Evolutionary conservation across 164 flowering plant genomes (phyloP).

Genomic region (Umbellularia californica): DNA sequence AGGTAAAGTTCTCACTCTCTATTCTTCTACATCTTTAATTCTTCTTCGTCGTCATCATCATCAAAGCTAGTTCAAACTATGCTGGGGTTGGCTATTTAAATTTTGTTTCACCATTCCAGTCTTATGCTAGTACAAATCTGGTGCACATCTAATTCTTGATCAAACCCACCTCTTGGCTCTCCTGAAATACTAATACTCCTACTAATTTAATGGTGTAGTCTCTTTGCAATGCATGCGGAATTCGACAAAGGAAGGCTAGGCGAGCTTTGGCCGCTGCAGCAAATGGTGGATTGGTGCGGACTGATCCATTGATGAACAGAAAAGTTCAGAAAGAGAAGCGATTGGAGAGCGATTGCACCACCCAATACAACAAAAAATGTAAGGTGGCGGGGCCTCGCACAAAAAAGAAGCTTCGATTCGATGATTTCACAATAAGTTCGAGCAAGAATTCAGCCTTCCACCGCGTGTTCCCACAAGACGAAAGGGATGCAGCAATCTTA

Average conservation of each 20-base stretch:
- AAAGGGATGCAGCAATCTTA: conserved; percentile 87
- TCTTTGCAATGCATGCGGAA: conserved; percentile 87
- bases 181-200: not conserved
- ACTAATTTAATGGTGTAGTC: conserved; percentile 42
- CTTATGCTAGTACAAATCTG: conserved; percentile 5
- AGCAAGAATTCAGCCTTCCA: conserved; percentile 52
- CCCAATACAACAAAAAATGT: conserved; percentile 45
- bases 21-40: conserved; percentile 2
- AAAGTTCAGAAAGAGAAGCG: conserved; percentile 33
- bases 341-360: conserved; percentile 16
- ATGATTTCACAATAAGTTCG: conserved; percentile 49
- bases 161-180: not conserved
- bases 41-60: not conserved
- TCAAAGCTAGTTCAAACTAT: not conserved
- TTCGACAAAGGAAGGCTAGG: conserved; percentile 74
- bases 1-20: conserved; percentile 32
- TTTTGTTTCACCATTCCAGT: not conserved
- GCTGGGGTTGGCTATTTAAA: not conserved
- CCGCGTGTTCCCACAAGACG: conserved; percentile 78
- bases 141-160: too few relatives aligned
- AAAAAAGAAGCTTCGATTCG: conserved; percentile 45
- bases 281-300: conserved; percentile 9
- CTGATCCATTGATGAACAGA: conserved; percentile 5
- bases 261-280: conserved; percentile 64
- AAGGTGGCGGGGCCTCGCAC: conserved; percentile 20